Evolutionary conservation across 305 asterid species (phyloP), one percentile per base, ranked within the genome.

Genomic region (Rubia peregrina): DNA sequence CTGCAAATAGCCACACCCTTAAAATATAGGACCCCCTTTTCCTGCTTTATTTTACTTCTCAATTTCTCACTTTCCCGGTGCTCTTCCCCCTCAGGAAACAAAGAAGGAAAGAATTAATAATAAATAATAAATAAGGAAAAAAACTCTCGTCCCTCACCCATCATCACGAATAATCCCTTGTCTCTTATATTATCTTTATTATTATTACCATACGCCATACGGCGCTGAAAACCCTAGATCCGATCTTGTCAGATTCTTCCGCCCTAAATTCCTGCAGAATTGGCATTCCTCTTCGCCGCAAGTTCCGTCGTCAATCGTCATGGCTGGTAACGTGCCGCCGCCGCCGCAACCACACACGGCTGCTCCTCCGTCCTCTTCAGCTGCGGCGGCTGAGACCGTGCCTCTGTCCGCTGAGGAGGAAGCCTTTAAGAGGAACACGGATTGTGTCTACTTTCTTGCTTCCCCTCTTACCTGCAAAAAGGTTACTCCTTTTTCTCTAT

Each of bases 401-500:
- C 49, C 38, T 38, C 61, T 76, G 33, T 70, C 89, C 21, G 88
- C 87, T 56, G 95, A 88, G 67, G 98, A 91, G 66, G 96, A 91
- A 81, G 91, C 87, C 70, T 78, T 86, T 7, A 91, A 83, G 77
- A 86, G 90, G 71, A 91, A 88, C 79, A 91, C 96, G 63, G 98
- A 91, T 82, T 91, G 98, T 67, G 95, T 91, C 33, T 89, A 91
- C 90, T 91, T 89, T 85, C 95, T 91, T 0, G 98, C 98, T 17
- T 91, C 98, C 19, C 98, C 98, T 74, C 83, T 89, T 74, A 91
- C 98, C 59, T 91, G 98, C 89, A 91, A 91, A 83, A 91, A 91
- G 95, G 97, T 91, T 1, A 64, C n/a, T 65, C 5, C 56, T 19
- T 67, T 73, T 44, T 6, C 33, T 51, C 14, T 57, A 0, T 13